Conservation (phyloP, 163 green algal species). For the Coccomyxa subellipsoidea region DNA sequence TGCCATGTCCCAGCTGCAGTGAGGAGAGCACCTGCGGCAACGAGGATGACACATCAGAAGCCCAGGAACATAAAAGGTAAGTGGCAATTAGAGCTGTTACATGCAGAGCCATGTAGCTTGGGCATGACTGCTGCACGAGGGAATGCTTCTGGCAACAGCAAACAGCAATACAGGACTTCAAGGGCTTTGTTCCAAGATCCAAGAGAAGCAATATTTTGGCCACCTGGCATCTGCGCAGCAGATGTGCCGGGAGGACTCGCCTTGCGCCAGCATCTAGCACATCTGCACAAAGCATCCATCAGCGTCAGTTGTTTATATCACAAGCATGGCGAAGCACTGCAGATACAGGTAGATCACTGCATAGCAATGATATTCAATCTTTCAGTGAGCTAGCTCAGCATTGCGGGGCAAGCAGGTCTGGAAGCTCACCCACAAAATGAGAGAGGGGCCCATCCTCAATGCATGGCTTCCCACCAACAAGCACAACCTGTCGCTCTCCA, state of each 20-base stretch:
- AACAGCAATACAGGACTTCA: not conserved
- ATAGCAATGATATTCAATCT: not conserved
- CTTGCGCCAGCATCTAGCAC: not conserved
- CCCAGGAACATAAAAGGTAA: no score
- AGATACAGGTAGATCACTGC: not conserved
- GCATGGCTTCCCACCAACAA: not conserved
- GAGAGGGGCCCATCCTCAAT: conserved; percentile 2
- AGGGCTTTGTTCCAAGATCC: not conserved
- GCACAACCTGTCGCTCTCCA: not conserved
- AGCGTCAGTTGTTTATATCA: not conserved
- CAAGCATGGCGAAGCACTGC: not conserved
- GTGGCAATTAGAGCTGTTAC: not conserved
- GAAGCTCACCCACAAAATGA: not conserved
- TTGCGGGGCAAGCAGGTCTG: not conserved
- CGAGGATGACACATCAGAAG: not conserved
- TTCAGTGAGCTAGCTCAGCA: no score
- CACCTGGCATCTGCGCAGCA: not conserved
- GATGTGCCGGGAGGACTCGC: not conserved
- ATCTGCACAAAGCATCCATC: not conserved
- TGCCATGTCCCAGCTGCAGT: not conserved
- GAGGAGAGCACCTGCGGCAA: not conserved
- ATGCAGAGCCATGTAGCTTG: not conserved
- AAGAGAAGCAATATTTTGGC: not conserved
- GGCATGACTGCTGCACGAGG: not conserved
- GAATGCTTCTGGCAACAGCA: not conserved